Conservation (phyloP, 75 land plant genomes). For the Cunninghamia lanceolata region DNA sequence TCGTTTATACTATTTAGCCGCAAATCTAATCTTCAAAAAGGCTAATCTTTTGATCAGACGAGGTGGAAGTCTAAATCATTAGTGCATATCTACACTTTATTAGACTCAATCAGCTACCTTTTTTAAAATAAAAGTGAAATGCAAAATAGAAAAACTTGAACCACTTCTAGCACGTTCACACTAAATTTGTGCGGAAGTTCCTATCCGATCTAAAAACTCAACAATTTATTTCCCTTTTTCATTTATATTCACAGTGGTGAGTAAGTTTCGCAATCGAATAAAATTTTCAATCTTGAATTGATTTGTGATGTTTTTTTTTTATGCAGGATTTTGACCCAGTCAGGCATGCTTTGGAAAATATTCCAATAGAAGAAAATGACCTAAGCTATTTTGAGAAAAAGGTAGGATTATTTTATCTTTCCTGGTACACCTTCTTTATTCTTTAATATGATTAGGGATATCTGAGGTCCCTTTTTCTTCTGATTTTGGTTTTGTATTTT, state of each 20-base stretch:
- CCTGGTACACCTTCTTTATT: background rate
- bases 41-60: too few relatives aligned
- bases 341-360: slow-evolving; percentile 57
- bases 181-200: too few relatives aligned
- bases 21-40: too few relatives aligned
- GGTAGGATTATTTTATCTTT: background rate
- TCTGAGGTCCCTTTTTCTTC: background rate
- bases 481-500: background rate
- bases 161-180: too few relatives aligned
- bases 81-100: too few relatives aligned
- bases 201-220: too few relatives aligned
- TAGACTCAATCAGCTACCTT: too few relatives aligned
- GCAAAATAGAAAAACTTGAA: too few relatives aligned
- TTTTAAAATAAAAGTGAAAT: too few relatives aligned
- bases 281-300: background rate
- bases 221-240: background rate
- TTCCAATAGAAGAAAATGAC: slow-evolving; percentile 63
- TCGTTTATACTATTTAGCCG: too few relatives aligned
- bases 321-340: slow-evolving; percentile 87
- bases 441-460: background rate
- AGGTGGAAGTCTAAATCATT: too few relatives aligned
- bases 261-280: background rate
- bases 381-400: slow-evolving; percentile 19
- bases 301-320: slow-evolving; percentile 1
- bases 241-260: background rate